A percentile compares a stretch with the other conserved stretches of the same genome.
These are phyloP conservation scores for Linum trigynum DNA, from an alignment of 345 rosid genomes.

Conservation along the genomic window DNA sequence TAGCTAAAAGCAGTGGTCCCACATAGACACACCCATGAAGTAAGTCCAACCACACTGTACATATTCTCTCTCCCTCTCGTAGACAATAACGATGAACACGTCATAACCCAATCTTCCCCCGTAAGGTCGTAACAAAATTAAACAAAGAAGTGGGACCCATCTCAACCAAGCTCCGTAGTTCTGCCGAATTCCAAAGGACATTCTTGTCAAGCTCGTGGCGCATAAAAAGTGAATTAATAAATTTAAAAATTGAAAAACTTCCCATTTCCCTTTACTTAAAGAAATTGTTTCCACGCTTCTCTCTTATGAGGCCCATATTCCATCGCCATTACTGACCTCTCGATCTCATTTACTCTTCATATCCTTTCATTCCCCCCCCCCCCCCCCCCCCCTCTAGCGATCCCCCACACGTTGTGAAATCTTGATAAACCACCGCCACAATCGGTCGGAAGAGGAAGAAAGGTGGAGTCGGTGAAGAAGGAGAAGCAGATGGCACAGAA, in stretches of 20 bases:
- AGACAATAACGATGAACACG: slow-evolving; percentile 34
- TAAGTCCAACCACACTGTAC: slow-evolving; percentile 6
- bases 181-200: not conserved
- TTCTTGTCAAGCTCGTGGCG: not conserved
- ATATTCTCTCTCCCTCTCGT: slow-evolving; percentile 3
- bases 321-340: slow-evolving; percentile 32
- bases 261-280: slow-evolving; percentile 13
- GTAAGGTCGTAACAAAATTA: not conserved
- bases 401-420: not conserved
- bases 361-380: not conserved
- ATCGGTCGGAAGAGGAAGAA: not conserved
- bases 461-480: not conserved
- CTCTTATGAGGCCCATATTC: slow-evolving; percentile 7
- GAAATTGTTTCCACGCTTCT: slow-evolving; percentile 71
- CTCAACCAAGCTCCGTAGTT: not conserved
- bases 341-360: slow-evolving; percentile 17
- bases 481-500: slow-evolving; percentile 1
- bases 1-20: slow-evolving; percentile 11
- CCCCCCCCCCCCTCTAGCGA: not conserved
- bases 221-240: no score
- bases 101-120: slow-evolving; percentile 18
- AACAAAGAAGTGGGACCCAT: slow-evolving; percentile 11
- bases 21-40: slow-evolving; percentile 5
- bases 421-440: not conserved
- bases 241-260: slow-evolving; percentile 17